A percentile compares a stretch with the other conserved stretches of the same genome.
Evolutionary conservation across 345 rosid species (phyloP).

Genomic region (Gynandropsis gynandra): DNA sequence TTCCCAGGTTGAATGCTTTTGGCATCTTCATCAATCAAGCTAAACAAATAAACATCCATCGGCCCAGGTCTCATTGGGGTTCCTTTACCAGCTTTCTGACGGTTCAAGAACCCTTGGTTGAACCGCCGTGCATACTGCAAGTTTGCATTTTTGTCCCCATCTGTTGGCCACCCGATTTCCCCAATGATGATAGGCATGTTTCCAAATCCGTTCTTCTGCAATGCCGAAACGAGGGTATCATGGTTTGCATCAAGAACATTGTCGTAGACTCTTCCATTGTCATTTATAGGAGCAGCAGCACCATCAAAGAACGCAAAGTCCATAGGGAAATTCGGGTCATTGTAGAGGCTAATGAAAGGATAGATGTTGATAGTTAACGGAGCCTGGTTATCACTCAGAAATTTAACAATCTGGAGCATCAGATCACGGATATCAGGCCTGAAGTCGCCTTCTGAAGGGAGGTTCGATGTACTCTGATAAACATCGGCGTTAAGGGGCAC

Average conservation of each 20-base stretch:
- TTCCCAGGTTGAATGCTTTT: constrained; percentile 84
- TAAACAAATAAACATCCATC: constrained; percentile 61
- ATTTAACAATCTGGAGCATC: constrained; percentile 67
- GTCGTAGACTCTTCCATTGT: constrained; percentile 53
- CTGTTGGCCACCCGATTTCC: constrained; percentile 94
- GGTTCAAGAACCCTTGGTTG: constrained; percentile 57
- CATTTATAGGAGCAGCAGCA: constrained; percentile 41
- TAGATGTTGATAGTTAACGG: constrained; percentile 89
- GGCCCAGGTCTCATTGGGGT: constrained; percentile 62
- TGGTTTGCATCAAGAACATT: constrained; percentile 90
- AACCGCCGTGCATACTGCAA: constrained; percentile 52
- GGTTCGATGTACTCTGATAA: constrained; percentile 47
- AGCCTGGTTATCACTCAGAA: constrained; percentile 57
- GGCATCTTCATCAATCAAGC: constrained; percentile 75
- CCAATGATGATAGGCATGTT: constrained; percentile 59
- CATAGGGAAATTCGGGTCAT: constrained; percentile 61
- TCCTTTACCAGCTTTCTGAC: constrained; percentile 52
- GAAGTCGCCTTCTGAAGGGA: constrained; percentile 79
- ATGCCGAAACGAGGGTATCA: constrained; percentile 69
- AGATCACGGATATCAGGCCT: constrained; percentile 45
- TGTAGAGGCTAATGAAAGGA: constrained; percentile 85
- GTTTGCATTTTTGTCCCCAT: constrained; percentile 82
- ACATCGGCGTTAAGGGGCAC: constrained; percentile 84
- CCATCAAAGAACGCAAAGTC: constrained; percentile 89
- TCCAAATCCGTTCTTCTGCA: constrained; percentile 50